These are phyloP conservation scores for Exophiala lecanii-corni DNA, from an alignment of 2,329 filamentous ascomycete species.

Conservation along the genomic window DNA sequence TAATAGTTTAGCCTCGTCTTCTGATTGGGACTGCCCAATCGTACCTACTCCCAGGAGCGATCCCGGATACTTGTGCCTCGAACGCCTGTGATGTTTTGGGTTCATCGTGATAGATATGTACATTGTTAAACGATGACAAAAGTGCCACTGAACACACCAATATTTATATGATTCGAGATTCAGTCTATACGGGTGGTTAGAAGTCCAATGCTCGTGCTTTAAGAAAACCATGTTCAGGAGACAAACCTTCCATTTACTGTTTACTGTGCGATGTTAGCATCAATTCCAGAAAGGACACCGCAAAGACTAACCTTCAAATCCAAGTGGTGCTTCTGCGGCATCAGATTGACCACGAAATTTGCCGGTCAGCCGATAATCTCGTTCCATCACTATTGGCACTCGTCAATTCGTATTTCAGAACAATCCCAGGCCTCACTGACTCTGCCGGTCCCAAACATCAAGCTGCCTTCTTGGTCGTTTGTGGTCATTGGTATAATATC, in stretches of 20 bases:
- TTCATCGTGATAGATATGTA: too few species aligned
- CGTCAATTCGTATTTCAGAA: slow-evolving; percentile 7
- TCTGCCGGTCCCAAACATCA: slow-evolving; percentile 63
- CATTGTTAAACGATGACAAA: too few species aligned
- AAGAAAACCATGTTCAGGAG: not conserved
- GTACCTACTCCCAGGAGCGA: too few species aligned
- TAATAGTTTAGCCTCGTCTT: too few species aligned
- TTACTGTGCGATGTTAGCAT: slow-evolving; percentile 38
- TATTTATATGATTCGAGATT: slow-evolving; percentile 26
- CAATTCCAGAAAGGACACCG: too few species aligned
- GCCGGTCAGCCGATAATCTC: slow-evolving; percentile 60
- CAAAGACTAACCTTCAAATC: slow-evolving; percentile 51
- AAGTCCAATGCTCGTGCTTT: not conserved
- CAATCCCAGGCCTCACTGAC: slow-evolving; percentile 40
- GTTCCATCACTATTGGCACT: slow-evolving; percentile 58
- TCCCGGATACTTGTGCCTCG: too few species aligned
- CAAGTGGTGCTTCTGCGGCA: slow-evolving; percentile 53
- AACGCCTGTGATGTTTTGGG: too few species aligned
- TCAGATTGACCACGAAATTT: slow-evolving; percentile 58
- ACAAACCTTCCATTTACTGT: slow-evolving; percentile 62
- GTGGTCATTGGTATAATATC: slow-evolving; percentile 58
- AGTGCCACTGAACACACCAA: too few species aligned
- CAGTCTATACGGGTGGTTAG: slow-evolving; percentile 18
- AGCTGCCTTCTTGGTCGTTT: slow-evolving; percentile 57
- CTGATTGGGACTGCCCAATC: too few species aligned